These are phyloP conservation scores for Avena atlantica DNA, from an alignment of 176 grass and related monocot species.

Conservation along the genomic window DNA sequence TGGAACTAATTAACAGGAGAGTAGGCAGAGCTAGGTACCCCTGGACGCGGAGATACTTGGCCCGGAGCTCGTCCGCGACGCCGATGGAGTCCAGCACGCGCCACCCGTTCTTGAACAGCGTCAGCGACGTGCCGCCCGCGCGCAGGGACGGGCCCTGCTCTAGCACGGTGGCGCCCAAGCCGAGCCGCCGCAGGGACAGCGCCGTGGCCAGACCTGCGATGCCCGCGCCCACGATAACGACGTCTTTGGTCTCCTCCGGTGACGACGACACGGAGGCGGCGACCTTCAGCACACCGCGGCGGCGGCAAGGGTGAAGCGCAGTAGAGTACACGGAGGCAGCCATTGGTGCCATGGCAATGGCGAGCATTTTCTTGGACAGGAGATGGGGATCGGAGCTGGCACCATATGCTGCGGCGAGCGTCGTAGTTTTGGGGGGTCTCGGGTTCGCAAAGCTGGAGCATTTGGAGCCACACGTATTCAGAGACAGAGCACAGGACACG, in stretches of 20 bases:
- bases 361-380: slow-evolving; percentile 25
- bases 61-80: slow-evolving; percentile 86
- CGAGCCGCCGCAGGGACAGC: slow-evolving; percentile 68
- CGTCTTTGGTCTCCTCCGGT: slow-evolving; percentile 46
- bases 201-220: slow-evolving; percentile 85
- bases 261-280: slow-evolving; percentile 6
- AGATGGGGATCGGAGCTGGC: background rate
- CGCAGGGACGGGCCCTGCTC: slow-evolving; percentile 80
- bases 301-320: background rate
- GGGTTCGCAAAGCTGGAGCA: slow-evolving; percentile 4
- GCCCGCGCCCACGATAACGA: slow-evolving; percentile 87
- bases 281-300: background rate
- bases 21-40: slow-evolving; percentile 47
- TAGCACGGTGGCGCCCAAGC: slow-evolving; percentile 68
- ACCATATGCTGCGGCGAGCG: slow-evolving; percentile 19
- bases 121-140: slow-evolving; percentile 84
- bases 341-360: slow-evolving; percentile 41
- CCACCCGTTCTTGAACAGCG: slow-evolving; percentile 95
- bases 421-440: background rate
- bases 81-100: slow-evolving; percentile 81
- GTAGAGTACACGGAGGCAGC: slow-evolving; percentile 23
- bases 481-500: slow-evolving; percentile 39
- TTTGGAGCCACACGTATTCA: slow-evolving; percentile 37
- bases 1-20: background rate
- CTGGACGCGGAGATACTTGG: slow-evolving; percentile 73